Conservation (phyloP, 1,284 basidiomycete species). For the Cutaneotrichosporon mucoides region DNA sequence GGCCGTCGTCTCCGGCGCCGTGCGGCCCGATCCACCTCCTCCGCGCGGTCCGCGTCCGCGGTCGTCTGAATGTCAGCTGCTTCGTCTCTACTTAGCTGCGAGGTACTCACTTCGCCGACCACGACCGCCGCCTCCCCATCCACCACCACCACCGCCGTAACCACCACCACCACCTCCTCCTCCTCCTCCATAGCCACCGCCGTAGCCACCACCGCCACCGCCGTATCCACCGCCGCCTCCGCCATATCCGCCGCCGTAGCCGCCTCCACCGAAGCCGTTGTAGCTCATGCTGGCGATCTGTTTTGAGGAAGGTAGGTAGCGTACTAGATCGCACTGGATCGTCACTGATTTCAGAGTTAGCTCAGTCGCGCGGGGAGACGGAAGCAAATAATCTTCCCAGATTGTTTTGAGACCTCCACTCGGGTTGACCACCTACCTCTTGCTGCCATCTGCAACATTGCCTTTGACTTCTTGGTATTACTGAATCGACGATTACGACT, state of each 20-base stretch:
- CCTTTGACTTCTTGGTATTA: too few species aligned
- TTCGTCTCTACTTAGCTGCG: not conserved
- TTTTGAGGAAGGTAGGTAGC: not conserved
- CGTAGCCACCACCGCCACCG: constrained; percentile 13
- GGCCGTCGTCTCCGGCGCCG: constrained; percentile 61
- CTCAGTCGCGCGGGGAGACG: not conserved
- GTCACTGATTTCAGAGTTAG: too few species aligned
- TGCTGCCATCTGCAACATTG: not conserved
- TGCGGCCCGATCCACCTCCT: constrained; percentile 14
- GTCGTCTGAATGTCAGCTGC: constrained; percentile 16
- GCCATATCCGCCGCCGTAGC: constrained; percentile 9
- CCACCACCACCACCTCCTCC: constrained; percentile 13
- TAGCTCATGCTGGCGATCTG: constrained; percentile 29
- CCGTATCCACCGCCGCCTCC: constrained; percentile 18
- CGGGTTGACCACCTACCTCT: not conserved
- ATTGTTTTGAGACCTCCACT: not conserved
- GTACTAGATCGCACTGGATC: not conserved
- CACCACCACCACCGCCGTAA: constrained; percentile 8
- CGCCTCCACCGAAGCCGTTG: constrained; percentile 26
- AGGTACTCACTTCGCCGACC: constrained; percentile 23
- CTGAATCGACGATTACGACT: too few species aligned
- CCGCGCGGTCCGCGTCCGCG: constrained; percentile 25
- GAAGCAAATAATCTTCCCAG: too few species aligned
- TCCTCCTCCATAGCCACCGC: constrained; percentile 7
- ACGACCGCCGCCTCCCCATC: constrained; percentile 16